Conservation (phyloP, 345 rosid genomes). For the Aegle marmelos region DNA sequence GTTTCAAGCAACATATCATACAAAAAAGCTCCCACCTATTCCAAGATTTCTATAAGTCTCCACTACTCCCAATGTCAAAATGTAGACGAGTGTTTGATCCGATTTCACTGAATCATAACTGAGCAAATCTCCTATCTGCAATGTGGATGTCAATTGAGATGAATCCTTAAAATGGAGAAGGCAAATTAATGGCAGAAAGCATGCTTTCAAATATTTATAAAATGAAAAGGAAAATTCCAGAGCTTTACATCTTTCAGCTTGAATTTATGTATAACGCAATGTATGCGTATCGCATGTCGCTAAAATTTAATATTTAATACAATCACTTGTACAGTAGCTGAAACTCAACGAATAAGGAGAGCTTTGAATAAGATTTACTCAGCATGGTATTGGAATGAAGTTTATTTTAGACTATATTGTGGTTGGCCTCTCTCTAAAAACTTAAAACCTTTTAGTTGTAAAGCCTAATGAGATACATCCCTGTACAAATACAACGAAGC, state of each 20-base stretch:
- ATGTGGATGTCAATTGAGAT: slow-evolving; percentile 10
- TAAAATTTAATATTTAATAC: neutral
- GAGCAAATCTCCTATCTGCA: slow-evolving; percentile 83
- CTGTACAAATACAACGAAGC: neutral
- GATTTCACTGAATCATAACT: slow-evolving; percentile 61
- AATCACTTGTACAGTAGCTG: neutral
- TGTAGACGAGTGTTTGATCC: slow-evolving; percentile 79
- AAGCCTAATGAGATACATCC: neutral
- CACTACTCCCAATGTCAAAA: slow-evolving; percentile 86
- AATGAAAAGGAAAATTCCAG: neutral
- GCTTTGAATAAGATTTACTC: neutral
- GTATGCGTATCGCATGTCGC: too few relatives aligned
- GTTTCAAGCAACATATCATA: slow-evolving; percentile 7
- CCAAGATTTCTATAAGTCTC: slow-evolving; percentile 79
- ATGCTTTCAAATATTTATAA: neutral
- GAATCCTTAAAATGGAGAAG: neutral
- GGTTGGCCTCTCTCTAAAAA: neutral
- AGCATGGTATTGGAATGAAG: neutral
- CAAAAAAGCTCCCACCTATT: slow-evolving; percentile 49
- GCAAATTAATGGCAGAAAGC: neutral
- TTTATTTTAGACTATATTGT: neutral
- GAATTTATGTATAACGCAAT: neutral
- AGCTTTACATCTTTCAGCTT: neutral
- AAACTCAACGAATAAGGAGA: neutral
- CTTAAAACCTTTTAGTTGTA: neutral